Percentiles rank a stretch among this genome's conserved stretches.
Conservation (phyloP, 257 asterid genomes). For the Forsythia viridissima region DNA sequence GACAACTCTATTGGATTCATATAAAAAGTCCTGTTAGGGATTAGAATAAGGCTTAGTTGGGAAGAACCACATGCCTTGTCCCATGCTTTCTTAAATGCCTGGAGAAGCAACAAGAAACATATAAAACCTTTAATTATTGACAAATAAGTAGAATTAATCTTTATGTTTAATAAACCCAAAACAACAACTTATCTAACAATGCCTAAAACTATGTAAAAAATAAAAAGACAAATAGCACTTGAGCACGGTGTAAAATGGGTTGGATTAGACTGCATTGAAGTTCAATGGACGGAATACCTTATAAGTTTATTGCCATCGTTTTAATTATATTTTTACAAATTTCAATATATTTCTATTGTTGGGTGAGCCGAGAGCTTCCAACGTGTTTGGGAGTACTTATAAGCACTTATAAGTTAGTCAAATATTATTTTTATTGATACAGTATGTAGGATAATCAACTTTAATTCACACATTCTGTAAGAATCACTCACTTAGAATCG, state of each 20-base stretch:
- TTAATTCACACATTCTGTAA: too few species aligned
- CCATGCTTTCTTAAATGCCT: conserved; percentile 89
- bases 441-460: too few species aligned
- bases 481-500: too few species aligned
- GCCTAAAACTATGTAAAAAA: not conserved
- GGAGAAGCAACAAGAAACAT: not conserved
- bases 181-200: too few species aligned
- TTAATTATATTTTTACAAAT: too few species aligned
- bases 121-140: not conserved
- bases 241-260: not conserved
- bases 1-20: conserved; percentile 60
- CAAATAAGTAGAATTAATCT: too few species aligned
- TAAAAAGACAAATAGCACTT: not conserved
- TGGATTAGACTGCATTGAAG: not conserved
- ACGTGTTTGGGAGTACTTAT: too few species aligned
- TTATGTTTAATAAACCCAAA: not conserved
- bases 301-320: too few species aligned
- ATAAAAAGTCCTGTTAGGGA: conserved; percentile 62
- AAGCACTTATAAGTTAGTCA: too few species aligned
- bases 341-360: too few species aligned
- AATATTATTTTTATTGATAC: too few species aligned
- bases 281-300: too few species aligned
- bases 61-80: conserved; percentile 56
- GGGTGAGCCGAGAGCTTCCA: not conserved
- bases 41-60: conserved; percentile 36